Evolutionary conservation across 2,329 filamentous ascomycete species (phyloP), one percentile per base, ranked within the genome.

Genomic region (Epichloe sibirici): DNA sequence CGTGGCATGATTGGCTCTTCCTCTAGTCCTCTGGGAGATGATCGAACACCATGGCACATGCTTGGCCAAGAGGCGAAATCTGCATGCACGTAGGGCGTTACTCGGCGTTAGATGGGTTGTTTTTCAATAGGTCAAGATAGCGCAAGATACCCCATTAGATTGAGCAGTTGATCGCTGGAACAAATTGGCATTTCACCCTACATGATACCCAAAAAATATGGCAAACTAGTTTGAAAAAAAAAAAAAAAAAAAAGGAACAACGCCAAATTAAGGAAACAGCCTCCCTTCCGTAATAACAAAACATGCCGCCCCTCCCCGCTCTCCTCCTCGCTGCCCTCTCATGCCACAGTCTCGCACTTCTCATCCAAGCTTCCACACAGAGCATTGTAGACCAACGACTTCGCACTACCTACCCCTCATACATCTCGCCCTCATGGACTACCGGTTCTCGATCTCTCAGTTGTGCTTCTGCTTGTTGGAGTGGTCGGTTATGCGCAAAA

Each of bases 401-500:
- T 25, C 23, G 9, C 23, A 15, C 23, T 23, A 17, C 31, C 23
- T 25, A 31, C 4, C n/a, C 21, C n/a, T 48, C 13, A 47, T 17
- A 7, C 12, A 7, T 12, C 13, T 37, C 35, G 12, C 23, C 12
- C 13, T 4, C 45, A n/a, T 15, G 13, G 35, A 9, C 17, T 34
- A 45, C 15, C 13, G n/a, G 28, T 25, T 21, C 15, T 51, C 43
- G 5, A 48, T 12, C n/a, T 9, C 28, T 51, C 51, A 58, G 47
- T 57, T 59, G 42, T 59, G 55, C 46, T 64, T 62, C 55, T 70
- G 62, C 63, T 70, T 71, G 62, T 71, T 69, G 44, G 67, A 66
- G 54, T 66, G 64, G 42, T 71, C 69, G 56, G 61, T 68, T 53
- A 90, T 83, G 58, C 90, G 79, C 65, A 98, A 73, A 39, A 95